Evolutionary conservation across 176 grass and related monocot species (phyloP), one percentile per base, ranked within the genome.

Genomic region (Tillandsia leiboldiana): DNA sequence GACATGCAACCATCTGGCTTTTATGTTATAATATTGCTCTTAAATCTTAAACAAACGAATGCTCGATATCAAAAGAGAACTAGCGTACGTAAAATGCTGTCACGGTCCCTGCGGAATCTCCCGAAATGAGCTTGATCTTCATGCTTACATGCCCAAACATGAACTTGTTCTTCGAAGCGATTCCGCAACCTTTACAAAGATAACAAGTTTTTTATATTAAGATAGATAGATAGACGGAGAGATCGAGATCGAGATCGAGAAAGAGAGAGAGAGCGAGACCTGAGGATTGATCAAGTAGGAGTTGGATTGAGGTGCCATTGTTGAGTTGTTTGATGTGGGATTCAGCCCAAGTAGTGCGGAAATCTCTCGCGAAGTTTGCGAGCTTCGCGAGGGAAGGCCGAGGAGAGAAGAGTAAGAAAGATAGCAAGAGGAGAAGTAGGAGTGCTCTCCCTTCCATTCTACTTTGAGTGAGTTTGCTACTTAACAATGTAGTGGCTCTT

Each of bases 121-220:
- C 67, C 0, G 80, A 24, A 64, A 82, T 67, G 18, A 82, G 80
- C 58, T 82, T 82, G 49, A 82, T 76, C 80, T 82, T 82, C 73
- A 82, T 82, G 80, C 80, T 82, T 1, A 82, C 73, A 63, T 76
- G 80, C 29, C 80, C 80, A 71, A 82, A 82, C 66, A 82, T 65
- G 69, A 75, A 77, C 67, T 76, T 74, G 28, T 66, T 82, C 72
- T 54, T 72, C 2, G 80, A 82, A 49, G 80, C 80, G 58, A 82
- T 76, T 49, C 80, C 80, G 56, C 73, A 76, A 23, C 73, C 80
- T 82, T 61, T 15, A 14, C 13, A 12, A 18, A 57, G 27, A 33
- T 8, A 27, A 3, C 49, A 53, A 9, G 15, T 12, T 51, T 59
- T 56, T 56, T 56, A 3, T 20, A 17, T 61, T n/a, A 18, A 61